These are phyloP conservation scores for Stagonosporopsis chrysanthemi DNA, from an alignment of 2,329 filamentous ascomycete genomes.

Conservation along the genomic window DNA sequence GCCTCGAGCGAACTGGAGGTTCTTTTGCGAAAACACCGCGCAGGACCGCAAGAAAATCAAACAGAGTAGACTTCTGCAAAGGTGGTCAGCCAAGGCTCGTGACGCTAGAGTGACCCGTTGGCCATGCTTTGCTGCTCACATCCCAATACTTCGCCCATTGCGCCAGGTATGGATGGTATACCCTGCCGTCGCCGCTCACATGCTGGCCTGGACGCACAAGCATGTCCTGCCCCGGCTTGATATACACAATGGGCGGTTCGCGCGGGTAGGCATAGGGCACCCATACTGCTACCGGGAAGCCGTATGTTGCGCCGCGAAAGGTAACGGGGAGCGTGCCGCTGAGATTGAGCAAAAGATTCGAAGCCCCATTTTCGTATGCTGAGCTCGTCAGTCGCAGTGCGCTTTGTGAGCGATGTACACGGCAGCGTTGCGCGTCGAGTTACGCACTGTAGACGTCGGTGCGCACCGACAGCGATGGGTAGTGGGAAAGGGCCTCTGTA, in stretches of 20 bases:
- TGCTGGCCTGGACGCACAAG: slow-evolving; percentile 90
- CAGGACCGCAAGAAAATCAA: slow-evolving; percentile 83
- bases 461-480: slow-evolving; percentile 79
- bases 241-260: slow-evolving; percentile 85
- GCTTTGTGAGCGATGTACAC: neutral
- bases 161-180: slow-evolving; percentile 95
- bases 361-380: slow-evolving; percentile 90
- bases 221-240: slow-evolving; percentile 89
- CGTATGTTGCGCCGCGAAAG: slow-evolving; percentile 88
- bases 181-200: slow-evolving; percentile 88
- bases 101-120: neutral
- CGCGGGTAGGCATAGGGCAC: slow-evolving; percentile 88
- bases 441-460: slow-evolving; percentile 93
- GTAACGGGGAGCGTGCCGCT: slow-evolving; percentile 88
- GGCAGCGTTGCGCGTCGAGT: neutral
- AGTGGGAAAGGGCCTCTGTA: slow-evolving; percentile 79
- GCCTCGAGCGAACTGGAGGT: slow-evolving; percentile 82
- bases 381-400: slow-evolving; percentile 32
- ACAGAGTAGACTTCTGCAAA: slow-evolving; percentile 77
- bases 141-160: slow-evolving; percentile 91
- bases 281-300: slow-evolving; percentile 93
- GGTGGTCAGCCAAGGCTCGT: slow-evolving; percentile 19
- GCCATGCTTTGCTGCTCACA: slow-evolving; percentile 62
- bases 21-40: slow-evolving; percentile 92
- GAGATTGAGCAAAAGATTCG: slow-evolving; percentile 85